Percentiles rank a stretch among this genome's conserved stretches.
phyloP scores from a whole-genome alignment of 129 eudicot species.

The Logfia minima region DNA sequence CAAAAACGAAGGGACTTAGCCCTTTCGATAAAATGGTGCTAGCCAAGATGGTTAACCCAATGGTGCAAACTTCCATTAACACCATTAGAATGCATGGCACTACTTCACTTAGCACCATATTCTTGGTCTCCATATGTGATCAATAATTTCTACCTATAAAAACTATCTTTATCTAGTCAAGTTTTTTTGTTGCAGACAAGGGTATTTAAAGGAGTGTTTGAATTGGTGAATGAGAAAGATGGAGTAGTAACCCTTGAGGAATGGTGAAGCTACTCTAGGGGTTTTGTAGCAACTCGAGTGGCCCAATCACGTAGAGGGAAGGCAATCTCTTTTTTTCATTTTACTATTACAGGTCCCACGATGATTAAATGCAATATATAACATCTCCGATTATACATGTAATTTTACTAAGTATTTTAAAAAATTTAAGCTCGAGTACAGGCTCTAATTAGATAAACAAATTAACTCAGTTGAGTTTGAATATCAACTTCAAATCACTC shows the following conservation, averaged over 20 bases:
- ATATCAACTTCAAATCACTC: no score
- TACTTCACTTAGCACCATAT: conserved; percentile 36
- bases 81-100: conserved; percentile 54
- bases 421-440: no score
- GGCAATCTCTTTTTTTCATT: conserved; percentile 26
- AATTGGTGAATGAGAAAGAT: conserved; percentile 24
- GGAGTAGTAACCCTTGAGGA: conserved; percentile 56
- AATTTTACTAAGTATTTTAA: no score
- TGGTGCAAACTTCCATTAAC: conserved; percentile 58
- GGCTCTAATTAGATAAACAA: neutral
- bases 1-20: conserved; percentile 73
- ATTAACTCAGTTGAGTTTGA: no score
- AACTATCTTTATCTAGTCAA: conserved; percentile 13
- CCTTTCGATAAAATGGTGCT: conserved; percentile 60
- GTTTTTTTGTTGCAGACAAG: conserved; percentile 30
- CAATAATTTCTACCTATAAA: neutral
- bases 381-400: no score
- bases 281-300: conserved; percentile 72
- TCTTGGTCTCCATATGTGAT: conserved; percentile 22
- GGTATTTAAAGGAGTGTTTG: conserved; percentile 27
- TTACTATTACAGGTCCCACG: neutral
- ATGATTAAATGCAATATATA: neutral
- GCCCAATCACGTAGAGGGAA: conserved; percentile 46
- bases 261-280: conserved; percentile 52
- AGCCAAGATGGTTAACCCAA: conserved; percentile 64